Evolutionary conservation across 768 basidiomycete genomes (phyloP), one percentile per base, ranked within the genome.

Genomic region (Agrocybe pediades): DNA sequence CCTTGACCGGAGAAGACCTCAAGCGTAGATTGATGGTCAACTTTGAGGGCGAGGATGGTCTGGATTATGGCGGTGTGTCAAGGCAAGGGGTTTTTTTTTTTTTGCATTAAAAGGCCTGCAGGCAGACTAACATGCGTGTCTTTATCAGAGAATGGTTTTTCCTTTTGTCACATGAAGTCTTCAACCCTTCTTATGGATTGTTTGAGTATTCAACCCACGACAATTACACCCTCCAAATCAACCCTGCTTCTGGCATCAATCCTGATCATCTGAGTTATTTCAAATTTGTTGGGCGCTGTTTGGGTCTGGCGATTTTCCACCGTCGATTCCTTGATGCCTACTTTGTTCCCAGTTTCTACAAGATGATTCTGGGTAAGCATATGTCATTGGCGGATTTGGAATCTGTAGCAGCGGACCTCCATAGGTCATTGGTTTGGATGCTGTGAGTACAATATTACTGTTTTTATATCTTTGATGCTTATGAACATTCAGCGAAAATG

Each of bases 121-220:
- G 41, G 56, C 51, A 41, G 46, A 59, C 29, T 55, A 36, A 36
- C 25, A 52, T 45, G 54, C 40, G 30, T 9, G 26, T 24, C 48
- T 13, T 21, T 16, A 33, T 19, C 55, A 90, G 89, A 68, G 90
- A 91, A 71, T 92, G 90, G 88, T 90, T 92, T 74, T 90, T 92
- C 81, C 73, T 91, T 2, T 74, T 92, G 43, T 91, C 88, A 1
- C 89, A 90, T 53, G 87, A 90, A 62, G 86, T 92, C 60, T 91
- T 92, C 72, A 85, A 90, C 63, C 88, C 89, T 19, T 86, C 83
- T 48, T 90, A 90, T 53, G 88, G 89, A n/a, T 69, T 90, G 29
- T 90, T 90, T 62, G 86, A 90, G 65, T 92, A 91, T 61, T 89
- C 88, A 0, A 78, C 87, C 3, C 84, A 85, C 61, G 90, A 91